These are phyloP conservation scores for Tolypocladium tundrense DNA, from an alignment of 2,329 filamentous ascomycete genomes.

Conservation along the genomic window DNA sequence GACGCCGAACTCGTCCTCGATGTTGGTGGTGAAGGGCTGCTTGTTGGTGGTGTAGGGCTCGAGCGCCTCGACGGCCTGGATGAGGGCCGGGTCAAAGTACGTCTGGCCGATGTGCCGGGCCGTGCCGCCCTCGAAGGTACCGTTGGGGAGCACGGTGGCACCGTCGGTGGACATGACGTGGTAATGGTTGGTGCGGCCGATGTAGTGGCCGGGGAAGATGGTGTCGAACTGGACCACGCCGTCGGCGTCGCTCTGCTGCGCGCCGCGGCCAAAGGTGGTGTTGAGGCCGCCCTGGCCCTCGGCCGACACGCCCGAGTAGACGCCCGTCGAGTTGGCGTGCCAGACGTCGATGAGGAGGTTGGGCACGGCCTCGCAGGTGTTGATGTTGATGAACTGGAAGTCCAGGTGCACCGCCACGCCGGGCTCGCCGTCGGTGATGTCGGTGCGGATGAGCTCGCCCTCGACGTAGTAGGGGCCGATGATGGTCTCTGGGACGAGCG, in stretches of 20 bases:
- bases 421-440: conserved; percentile 28
- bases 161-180: conserved; percentile 21
- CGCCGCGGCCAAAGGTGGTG: conserved; percentile 27
- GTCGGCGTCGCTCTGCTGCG: conserved; percentile 27
- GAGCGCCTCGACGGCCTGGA: conserved; percentile 38
- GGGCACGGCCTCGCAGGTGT: conserved; percentile 28
- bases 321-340: conserved; percentile 34
- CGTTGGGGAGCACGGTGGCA: conserved; percentile 32
- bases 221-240: conserved; percentile 30
- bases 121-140: conserved; percentile 37
- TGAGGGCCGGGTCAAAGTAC: conserved; percentile 44
- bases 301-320: conserved; percentile 30
- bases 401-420: conserved; percentile 31
- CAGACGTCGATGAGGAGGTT: conserved; percentile 31
- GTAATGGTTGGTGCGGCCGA: conserved; percentile 28
- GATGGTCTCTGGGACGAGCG: conserved; percentile 7
- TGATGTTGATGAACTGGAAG: conserved; percentile 31
- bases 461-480: conserved; percentile 17
- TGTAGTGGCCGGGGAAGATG: conserved; percentile 33
- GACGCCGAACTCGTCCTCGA: conserved; percentile 34
- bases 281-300: conserved; percentile 24
- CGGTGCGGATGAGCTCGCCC: conserved; percentile 25
- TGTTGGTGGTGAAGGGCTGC: conserved; percentile 35
- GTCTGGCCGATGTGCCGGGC: conserved; percentile 49
- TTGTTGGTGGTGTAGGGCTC: conserved; percentile 35